These are phyloP conservation scores for Pseudozyma tsukubaensis DNA, from an alignment of 1,284 basidiomycete species.

Conservation along the genomic window DNA sequence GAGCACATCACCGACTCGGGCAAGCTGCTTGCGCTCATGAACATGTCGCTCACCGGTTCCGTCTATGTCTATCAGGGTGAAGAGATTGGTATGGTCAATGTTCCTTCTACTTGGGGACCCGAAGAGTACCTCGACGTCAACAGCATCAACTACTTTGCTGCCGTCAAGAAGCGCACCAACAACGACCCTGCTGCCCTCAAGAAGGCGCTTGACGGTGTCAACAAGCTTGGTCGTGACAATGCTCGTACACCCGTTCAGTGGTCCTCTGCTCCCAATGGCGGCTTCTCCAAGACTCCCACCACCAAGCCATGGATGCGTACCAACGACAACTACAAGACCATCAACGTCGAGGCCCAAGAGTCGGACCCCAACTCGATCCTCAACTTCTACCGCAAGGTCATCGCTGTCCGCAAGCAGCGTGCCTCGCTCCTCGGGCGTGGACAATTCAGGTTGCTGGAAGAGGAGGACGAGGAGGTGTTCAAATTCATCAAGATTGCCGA, in stretches of 20 bases:
- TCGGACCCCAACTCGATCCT: conserved; percentile 73
- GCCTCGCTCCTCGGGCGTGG: conserved; percentile 75
- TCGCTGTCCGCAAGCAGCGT: conserved; percentile 74
- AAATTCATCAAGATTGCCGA: conserved; percentile 73
- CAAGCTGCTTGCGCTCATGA: conserved; percentile 76
- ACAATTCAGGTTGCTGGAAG: conserved; percentile 73
- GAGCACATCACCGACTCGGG: conserved; percentile 74
- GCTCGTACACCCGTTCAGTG: conserved; percentile 79
- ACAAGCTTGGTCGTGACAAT: conserved; percentile 78
- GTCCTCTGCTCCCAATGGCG: conserved; percentile 74
- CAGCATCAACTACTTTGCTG: conserved; percentile 53
- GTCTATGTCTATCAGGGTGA: conserved; percentile 79
- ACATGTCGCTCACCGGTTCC: conserved; percentile 76
- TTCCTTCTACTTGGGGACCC: conserved; percentile 76
- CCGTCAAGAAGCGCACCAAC: conserved; percentile 33
- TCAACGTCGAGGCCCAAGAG: conserved; percentile 75
- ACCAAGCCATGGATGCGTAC: conserved; percentile 80
- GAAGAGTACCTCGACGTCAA: conserved; percentile 71
- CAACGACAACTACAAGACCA: conserved; percentile 76
- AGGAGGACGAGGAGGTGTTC: conserved; percentile 73
- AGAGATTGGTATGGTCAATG: conserved; percentile 76
- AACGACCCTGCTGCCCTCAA: conserved; percentile 68
- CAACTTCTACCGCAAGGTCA: conserved; percentile 75
- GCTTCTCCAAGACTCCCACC: conserved; percentile 74
- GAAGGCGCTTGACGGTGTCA: conserved; percentile 71